These are phyloP conservation scores for Mimosa pudica DNA, from an alignment of 306 rosid species.

Conservation along the genomic window DNA sequence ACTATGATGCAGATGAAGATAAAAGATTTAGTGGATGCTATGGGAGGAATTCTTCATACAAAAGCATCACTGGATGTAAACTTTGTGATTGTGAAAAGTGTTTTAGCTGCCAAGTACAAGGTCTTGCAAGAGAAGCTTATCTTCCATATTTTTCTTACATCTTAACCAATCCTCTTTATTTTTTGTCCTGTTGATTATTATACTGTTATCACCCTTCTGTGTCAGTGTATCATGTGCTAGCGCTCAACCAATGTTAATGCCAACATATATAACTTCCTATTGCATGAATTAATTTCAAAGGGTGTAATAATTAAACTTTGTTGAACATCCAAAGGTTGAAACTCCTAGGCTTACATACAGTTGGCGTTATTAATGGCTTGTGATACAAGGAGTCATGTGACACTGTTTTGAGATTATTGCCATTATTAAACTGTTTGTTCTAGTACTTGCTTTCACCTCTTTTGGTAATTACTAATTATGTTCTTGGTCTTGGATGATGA, in stretches of 20 bases:
- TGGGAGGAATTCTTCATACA: slow-evolving; percentile 81
- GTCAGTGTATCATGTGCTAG: not conserved
- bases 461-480: too few species aligned
- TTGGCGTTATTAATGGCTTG: too few species aligned
- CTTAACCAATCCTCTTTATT: slow-evolving; percentile 15
- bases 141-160: slow-evolving; percentile 20
- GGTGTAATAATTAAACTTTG: not conserved
- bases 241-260: slow-evolving; percentile 3
- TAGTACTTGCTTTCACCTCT: too few species aligned
- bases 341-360: too few species aligned
- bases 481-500: too few species aligned
- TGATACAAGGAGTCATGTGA: too few species aligned
- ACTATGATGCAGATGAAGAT: slow-evolving; percentile 62
- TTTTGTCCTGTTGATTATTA: slow-evolving; percentile 5
- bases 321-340: not conserved
- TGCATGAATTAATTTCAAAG: slow-evolving; percentile 22
- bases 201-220: not conserved
- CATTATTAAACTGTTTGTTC: too few species aligned
- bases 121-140: slow-evolving; percentile 44
- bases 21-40: slow-evolving; percentile 69
- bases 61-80: slow-evolving; percentile 71
- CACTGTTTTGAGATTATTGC: too few species aligned
- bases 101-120: slow-evolving; percentile 93
- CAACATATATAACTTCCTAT: not conserved
- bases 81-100: slow-evolving; percentile 85